Conservation (phyloP, 2,329 filamentous ascomycete species). For the Amauroascus niger region DNA sequence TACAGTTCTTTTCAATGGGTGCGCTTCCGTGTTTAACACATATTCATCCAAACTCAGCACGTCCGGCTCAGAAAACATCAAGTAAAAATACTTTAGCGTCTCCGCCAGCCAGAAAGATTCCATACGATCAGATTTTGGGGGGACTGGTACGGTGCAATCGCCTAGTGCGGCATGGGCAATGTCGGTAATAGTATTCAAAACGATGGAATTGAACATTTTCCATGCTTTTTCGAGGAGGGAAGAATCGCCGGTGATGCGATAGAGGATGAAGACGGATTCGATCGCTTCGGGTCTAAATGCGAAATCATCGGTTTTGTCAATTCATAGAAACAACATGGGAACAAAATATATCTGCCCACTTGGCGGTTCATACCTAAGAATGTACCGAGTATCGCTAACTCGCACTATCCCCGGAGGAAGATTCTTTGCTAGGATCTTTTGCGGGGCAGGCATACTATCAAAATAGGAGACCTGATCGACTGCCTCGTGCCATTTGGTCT, state of each 20-base stretch:
- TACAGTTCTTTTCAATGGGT: conserved; percentile 37
- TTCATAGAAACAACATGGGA: neutral
- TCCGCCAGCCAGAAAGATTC: conserved; percentile 88
- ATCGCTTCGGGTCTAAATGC: conserved; percentile 62
- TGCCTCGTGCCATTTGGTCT: conserved; percentile 9
- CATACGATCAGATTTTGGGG: conserved; percentile 50
- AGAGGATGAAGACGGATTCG: conserved; percentile 81
- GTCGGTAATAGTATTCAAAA: conserved; percentile 55
- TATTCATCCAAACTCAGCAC: conserved; percentile 58
- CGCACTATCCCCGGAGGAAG: conserved; percentile 14
- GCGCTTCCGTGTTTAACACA: conserved; percentile 52
- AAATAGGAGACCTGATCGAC: neutral
- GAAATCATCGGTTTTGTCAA: neutral
- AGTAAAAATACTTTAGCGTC: conserved; percentile 85
- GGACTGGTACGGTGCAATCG: conserved; percentile 18
- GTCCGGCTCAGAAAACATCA: conserved; percentile 64
- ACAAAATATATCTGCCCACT: neutral
- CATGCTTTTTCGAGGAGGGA: conserved; percentile 75
- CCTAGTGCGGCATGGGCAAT: conserved; percentile 52
- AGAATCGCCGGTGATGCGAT: conserved; percentile 73
- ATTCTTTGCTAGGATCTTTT: conserved; percentile 9
- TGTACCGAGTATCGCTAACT: conserved; percentile 13
- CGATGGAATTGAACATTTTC: conserved; percentile 69
- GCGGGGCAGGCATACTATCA: neutral
- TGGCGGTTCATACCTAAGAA: conserved; percentile 13